Conservation (phyloP, 116 monocot genomes). For the Cymodocea nodosa region DNA sequence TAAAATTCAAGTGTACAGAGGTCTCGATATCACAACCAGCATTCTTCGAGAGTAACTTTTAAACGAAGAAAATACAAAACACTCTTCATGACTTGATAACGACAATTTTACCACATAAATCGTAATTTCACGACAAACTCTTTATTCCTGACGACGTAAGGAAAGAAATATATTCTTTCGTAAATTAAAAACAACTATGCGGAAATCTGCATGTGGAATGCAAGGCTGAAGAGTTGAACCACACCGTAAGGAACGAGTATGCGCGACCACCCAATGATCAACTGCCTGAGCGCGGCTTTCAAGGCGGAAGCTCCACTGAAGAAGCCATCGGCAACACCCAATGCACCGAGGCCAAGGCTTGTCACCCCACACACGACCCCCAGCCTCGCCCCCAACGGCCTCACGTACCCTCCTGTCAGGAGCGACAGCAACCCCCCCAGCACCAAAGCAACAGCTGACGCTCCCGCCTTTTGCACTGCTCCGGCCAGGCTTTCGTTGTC, state of each 20-base stretch:
- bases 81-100: no score
- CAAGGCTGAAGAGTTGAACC: constrained; percentile 27
- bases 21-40: no score
- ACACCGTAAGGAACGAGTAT: constrained; percentile 48
- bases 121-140: no score
- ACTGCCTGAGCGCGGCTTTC: constrained; percentile 22
- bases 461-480: constrained; percentile 27
- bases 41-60: no score
- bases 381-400: constrained; percentile 24
- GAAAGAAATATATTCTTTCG: no score
- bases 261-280: constrained; percentile 50
- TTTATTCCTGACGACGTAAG: no score
- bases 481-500: constrained; percentile 29
- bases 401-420: constrained; percentile 45
- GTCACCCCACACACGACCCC: constrained; percentile 37
- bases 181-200: no score
- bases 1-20: no score
- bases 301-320: constrained; percentile 30
- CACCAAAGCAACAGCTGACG: constrained; percentile 35
- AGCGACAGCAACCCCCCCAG: constrained; percentile 32
- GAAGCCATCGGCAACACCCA: constrained; percentile 34
- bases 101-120: no score
- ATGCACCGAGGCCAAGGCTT: constrained; percentile 38
- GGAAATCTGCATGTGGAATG: constrained; percentile 13
- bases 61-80: no score